Percentiles rank a stretch among this genome's conserved stretches.
Conservation (phyloP, 352 stramenopile species). For the Thalassiosira sp. region DNA sequence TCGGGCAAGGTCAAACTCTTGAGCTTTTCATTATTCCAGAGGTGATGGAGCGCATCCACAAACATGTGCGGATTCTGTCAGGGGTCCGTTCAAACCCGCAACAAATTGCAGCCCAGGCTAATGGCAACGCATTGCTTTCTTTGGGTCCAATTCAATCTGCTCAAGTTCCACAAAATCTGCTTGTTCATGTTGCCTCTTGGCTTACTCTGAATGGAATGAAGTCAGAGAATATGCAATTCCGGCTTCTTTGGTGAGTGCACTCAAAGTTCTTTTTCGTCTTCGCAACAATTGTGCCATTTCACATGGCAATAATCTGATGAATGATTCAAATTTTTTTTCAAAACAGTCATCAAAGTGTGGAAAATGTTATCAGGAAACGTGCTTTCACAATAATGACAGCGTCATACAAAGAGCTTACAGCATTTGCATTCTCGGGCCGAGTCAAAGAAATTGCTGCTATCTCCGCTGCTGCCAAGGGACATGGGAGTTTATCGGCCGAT, state of each 20-base stretch:
- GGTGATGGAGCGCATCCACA: constrained; percentile 79
- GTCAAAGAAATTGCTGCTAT: constrained; percentile 82
- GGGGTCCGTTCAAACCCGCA: constrained; percentile 30
- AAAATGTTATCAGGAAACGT: constrained; percentile 97
- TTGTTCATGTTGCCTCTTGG: constrained; percentile 96
- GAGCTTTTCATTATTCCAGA: constrained; percentile 87
- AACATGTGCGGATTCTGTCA: constrained; percentile 54
- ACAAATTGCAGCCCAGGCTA: constrained; percentile 24
- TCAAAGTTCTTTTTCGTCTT: constrained; percentile 86
- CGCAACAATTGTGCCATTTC: too few species aligned
- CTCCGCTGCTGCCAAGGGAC: constrained; percentile 56
- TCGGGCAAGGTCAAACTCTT: constrained; percentile 89
- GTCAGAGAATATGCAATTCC: constrained; percentile 98
- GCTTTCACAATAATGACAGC: constrained; percentile 89
- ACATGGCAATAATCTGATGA: constrained; percentile 25
- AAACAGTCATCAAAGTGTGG: constrained; percentile 86
- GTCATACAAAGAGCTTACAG: constrained; percentile 82
- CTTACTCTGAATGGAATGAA: constrained; percentile 99
- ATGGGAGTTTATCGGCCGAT: constrained; percentile 68
- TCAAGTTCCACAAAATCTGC: constrained; percentile 61
- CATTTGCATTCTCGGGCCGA: constrained; percentile 79
- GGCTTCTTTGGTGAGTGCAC: constrained; percentile 91
- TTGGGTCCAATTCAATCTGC: constrained; percentile 49
- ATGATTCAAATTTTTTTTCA: constrained; percentile 1
- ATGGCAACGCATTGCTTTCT: constrained; percentile 53